A percentile compares a stretch with the other conserved stretches of the same genome.
These are phyloP conservation scores for Backusella circina DNA, from an alignment of 192 early-diverging fungal genomes.

Conservation along the genomic window DNA sequence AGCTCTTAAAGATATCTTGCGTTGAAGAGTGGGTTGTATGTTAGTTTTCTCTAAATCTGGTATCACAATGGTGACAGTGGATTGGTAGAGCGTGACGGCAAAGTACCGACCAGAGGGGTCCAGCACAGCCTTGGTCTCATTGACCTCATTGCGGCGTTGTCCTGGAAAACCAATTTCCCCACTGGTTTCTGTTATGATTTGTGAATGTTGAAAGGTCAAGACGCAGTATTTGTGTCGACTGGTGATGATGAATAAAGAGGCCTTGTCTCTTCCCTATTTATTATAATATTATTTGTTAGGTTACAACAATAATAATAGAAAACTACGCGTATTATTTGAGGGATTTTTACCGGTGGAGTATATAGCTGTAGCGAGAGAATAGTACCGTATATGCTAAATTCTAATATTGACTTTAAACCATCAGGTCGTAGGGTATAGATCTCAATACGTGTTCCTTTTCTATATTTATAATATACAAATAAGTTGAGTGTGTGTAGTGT, in stretches of 20 bases:
- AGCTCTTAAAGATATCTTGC: neutral
- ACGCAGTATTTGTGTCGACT: constrained; percentile 65
- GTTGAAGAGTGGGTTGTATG: neutral
- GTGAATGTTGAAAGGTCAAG: constrained; percentile 59
- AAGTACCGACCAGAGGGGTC: constrained; percentile 10
- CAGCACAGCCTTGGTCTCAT: neutral
- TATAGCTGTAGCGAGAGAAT: constrained; percentile 57
- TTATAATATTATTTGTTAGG: too few relatives aligned
- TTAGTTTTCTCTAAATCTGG: neutral
- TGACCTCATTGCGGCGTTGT: constrained; percentile 39
- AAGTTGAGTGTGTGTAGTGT: neutral
- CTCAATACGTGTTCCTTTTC: constrained; percentile 63
- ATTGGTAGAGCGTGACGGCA: constrained; percentile 12
- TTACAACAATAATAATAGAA: too few relatives aligned
- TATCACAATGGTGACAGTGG: constrained; percentile 8
- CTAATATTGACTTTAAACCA: constrained; percentile 55
- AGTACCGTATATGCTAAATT: constrained; percentile 66
- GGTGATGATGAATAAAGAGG: constrained; percentile 65
- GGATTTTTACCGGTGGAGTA: constrained; percentile 27
- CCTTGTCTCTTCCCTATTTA: constrained; percentile 50
- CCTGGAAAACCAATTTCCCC: constrained; percentile 46
- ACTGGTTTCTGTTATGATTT: constrained; percentile 58
- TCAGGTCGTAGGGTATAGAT: constrained; percentile 46
- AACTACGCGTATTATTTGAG: too few relatives aligned
- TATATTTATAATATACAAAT: constrained; percentile 9